phyloP scores from a whole-genome alignment of 768 basidiomycete genomes.

The Xerocomellus intermedius region DNA sequence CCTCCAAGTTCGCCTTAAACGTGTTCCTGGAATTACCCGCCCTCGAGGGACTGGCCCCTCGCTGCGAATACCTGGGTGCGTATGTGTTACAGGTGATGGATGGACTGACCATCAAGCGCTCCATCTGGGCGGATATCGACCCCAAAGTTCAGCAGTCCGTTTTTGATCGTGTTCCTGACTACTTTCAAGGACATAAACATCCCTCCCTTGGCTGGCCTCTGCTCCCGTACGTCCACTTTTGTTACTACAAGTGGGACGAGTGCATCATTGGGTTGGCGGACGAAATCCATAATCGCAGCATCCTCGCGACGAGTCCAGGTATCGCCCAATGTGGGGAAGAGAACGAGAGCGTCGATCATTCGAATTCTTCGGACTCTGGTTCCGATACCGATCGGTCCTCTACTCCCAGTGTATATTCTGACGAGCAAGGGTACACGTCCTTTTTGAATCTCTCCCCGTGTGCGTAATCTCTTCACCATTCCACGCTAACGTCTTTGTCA shows the following conservation, averaged over 20 bases:
- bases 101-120: neutral
- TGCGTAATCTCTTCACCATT: conserved; percentile 2
- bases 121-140: conserved; percentile 8
- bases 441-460: neutral
- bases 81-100: conserved; percentile 15
- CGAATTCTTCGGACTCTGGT: neutral
- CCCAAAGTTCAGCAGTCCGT: conserved; percentile 5
- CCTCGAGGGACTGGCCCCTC: neutral
- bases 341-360: neutral
- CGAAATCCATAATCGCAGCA: neutral
- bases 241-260: conserved; percentile 22
- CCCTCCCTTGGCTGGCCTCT: neutral
- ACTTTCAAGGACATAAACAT: neutral
- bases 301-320: neutral
- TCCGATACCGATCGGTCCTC: neutral
- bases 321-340: too few relatives aligned
- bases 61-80: conserved; percentile 26
- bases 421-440: neutral
- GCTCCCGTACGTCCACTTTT: conserved; percentile 12
- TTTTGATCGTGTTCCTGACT: neutral
- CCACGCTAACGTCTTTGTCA: neutral
- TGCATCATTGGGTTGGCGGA: conserved; percentile 17
- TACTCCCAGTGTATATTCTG: too few relatives aligned
- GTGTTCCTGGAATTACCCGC: conserved; percentile 18
- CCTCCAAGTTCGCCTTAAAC: conserved; percentile 26